Conservation (phyloP, 2,329 filamentous ascomycete genomes). For the Myriosclerotinia curreyana region DNA sequence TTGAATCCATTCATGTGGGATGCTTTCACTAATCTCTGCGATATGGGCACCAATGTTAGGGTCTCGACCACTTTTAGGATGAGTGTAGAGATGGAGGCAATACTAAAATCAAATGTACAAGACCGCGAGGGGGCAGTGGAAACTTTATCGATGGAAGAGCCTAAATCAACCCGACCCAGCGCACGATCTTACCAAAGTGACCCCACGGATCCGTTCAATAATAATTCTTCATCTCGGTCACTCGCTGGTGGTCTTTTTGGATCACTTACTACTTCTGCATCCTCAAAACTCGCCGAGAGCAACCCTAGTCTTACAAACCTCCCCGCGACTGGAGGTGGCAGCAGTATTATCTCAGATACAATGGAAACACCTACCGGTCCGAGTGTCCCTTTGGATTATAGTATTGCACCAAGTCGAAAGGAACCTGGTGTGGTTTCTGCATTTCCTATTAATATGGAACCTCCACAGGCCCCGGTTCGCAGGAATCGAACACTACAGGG, state of each 20-base stretch:
- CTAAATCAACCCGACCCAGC: slow-evolving; percentile 24
- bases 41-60: slow-evolving; percentile 77
- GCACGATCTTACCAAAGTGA: slow-evolving; percentile 31
- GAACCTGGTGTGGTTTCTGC: slow-evolving; percentile 34
- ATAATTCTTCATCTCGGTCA: slow-evolving; percentile 31
- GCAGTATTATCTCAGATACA: slow-evolving; percentile 48
- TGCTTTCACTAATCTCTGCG: slow-evolving; percentile 84
- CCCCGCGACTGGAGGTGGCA: slow-evolving; percentile 36
- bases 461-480: slow-evolving; percentile 48
- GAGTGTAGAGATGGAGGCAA: slow-evolving; percentile 59
- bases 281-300: slow-evolving; percentile 40
- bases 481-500: slow-evolving; percentile 38
- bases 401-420: slow-evolving; percentile 33
- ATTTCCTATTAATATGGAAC: slow-evolving; percentile 40
- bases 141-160: neutral
- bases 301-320: slow-evolving; percentile 40
- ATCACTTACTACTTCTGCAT: slow-evolving; percentile 31
- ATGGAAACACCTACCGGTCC: slow-evolving; percentile 62
- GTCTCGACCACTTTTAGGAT: slow-evolving; percentile 84
- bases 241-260: slow-evolving; percentile 38
- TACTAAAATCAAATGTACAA: slow-evolving; percentile 41
- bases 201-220: slow-evolving; percentile 39
- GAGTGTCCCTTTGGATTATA: slow-evolving; percentile 43
- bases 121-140: slow-evolving; percentile 22
- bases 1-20: slow-evolving; percentile 98